These are phyloP conservation scores for Cutaneotrichosporon sp. DNA, from an alignment of 1,284 basidiomycete species.

Conservation along the genomic window DNA sequence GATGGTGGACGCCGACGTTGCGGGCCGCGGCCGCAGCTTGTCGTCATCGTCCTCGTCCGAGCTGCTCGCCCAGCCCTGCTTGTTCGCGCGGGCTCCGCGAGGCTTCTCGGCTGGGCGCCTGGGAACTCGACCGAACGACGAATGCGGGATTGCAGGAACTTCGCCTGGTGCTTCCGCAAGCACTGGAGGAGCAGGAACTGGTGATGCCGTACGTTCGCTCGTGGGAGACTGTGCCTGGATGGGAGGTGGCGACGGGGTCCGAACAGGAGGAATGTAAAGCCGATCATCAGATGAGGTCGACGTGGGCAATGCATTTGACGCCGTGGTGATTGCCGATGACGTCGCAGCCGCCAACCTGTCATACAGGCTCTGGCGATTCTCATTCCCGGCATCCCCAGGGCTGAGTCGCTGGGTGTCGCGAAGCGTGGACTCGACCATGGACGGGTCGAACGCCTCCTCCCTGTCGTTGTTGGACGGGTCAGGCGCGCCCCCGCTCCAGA, in stretches of 20 bases:
- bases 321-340: conserved; percentile 8
- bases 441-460: conserved; percentile 39
- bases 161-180: conserved; percentile 16
- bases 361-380: conserved; percentile 20
- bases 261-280: conserved; percentile 19
- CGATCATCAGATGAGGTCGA: not conserved
- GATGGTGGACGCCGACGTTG: conserved; percentile 2
- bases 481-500: conserved; percentile 24
- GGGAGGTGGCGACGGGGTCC: conserved; percentile 12
- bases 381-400: not conserved
- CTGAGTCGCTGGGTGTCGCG: not conserved
- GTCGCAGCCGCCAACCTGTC: conserved; percentile 20
- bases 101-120: conserved; percentile 10
- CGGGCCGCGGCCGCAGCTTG: conserved; percentile 9
- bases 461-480: conserved; percentile 13
- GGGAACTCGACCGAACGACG: conserved; percentile 23
- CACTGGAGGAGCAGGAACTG: conserved; percentile 15
- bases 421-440: conserved; percentile 24
- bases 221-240: conserved; percentile 9
- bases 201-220: conserved; percentile 23
- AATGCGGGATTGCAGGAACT: conserved; percentile 18
- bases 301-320: not conserved
- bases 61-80: conserved; percentile 24
- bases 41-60: conserved; percentile 24
- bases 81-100: not conserved